Base-by-base conservation (phyloP, 2,329 filamentous ascomycete genomes). In the Penicillium sp. region DNA sequence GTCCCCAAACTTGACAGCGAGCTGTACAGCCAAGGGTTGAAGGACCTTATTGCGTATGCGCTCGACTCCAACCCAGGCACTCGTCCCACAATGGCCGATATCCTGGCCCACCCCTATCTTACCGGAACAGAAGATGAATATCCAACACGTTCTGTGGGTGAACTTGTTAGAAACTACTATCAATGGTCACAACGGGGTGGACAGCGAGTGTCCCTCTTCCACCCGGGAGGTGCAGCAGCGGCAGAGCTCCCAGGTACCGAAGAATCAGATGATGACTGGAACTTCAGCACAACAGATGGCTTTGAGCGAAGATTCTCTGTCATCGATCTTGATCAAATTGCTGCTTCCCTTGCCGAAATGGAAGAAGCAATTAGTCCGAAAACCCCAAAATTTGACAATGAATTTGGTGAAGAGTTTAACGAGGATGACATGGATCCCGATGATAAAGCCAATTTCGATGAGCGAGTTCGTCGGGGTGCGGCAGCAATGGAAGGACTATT, bases 221-320 rank as follows among this genome's bases (percentile, higher is more conserved):
- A 84, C 54, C 78, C 80, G 20, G 80, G 78, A 47, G 84, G 84
- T 54, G 84, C 84, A 13, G 78, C 77, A 13, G 79, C 79, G 10
- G 83, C 84, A 26, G 77, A 82, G 52, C 69, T 79, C 24, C 76
- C 79, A 23, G 75, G 73, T 29, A 60, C 64, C 10, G 71, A 75
- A 21, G 73, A 78, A 3, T 64, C 71, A 1, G 74, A 78, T 3
- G 80, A 83, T 33, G 82, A 84, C 55, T 87, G 84, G 84, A 85
- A 84, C 51, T 87, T 87, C 63, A 86, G 83, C 59, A 84, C 82
- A 4, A 85, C 83, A 2, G 81, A 83, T 56, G 79, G 81, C 12
- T 86, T 86, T 57, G 81, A 86, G 55, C 72, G 75, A 49, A 65
- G 77, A 27, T 77, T 78, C 42, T 79, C 78, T 2, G 71, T 78